Evolutionary conservation across 2,329 filamentous ascomycete genomes (phyloP).

Genomic region (Lasiodiplodia sp.): DNA sequence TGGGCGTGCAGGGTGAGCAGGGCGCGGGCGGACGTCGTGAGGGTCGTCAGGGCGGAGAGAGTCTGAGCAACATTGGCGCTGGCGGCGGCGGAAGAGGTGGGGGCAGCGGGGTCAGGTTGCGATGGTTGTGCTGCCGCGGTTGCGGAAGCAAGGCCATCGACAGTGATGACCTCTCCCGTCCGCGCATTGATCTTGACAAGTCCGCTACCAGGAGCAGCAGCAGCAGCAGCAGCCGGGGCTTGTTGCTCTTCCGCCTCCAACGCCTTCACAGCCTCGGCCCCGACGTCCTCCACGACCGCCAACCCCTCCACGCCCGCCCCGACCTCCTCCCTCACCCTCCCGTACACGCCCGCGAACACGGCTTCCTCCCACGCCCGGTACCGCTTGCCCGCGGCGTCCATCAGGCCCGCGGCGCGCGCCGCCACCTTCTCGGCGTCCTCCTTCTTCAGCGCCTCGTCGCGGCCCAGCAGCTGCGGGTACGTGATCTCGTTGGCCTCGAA

Average conservation of each 20-base stretch:
- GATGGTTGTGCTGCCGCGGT: no score
- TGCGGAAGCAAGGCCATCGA: not conserved
- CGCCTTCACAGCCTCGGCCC: not conserved
- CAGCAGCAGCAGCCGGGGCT: not conserved
- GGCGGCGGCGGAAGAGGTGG: not conserved
- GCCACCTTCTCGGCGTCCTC: conserved; percentile 45
- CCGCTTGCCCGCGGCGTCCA: conserved; percentile 58
- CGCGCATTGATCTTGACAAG: conserved; percentile 42
- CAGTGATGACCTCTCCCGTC: conserved; percentile 44
- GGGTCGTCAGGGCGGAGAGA: not conserved
- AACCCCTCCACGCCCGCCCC: conserved; percentile 57
- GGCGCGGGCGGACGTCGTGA: conserved; percentile 31
- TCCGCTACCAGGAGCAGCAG: conserved; percentile 35
- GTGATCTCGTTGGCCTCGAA: conserved; percentile 65
- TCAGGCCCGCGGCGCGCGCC: conserved; percentile 41
- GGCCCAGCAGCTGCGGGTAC: conserved; percentile 62
- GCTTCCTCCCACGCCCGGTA: conserved; percentile 58
- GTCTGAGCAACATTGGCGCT: not conserved
- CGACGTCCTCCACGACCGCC: conserved; percentile 11
- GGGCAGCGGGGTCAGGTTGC: not conserved
- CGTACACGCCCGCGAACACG: conserved; percentile 60
- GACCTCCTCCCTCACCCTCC: conserved; percentile 58
- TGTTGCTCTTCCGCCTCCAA: not conserved
- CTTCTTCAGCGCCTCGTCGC: conserved; percentile 64
- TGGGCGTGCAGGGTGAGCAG: conserved; percentile 52